These are phyloP conservation scores for Syzygium oleosum DNA, from an alignment of 345 rosid species.

Conservation along the genomic window DNA sequence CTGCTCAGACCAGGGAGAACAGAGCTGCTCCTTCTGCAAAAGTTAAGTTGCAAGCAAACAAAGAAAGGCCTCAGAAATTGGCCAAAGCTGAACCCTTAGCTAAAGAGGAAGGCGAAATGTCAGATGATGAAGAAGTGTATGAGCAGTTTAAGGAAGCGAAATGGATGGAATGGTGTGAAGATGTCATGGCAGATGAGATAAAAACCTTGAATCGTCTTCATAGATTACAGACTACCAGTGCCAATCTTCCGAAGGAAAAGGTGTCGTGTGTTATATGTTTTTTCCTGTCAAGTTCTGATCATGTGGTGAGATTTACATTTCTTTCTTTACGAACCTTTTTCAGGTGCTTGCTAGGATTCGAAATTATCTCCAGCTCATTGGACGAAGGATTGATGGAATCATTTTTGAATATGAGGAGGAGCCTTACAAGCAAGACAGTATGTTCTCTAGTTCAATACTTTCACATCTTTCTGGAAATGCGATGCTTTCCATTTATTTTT, in stretches of 20 bases:
- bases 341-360: conserved; percentile 96
- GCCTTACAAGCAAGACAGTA: conserved; percentile 79
- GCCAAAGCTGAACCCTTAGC: conserved; percentile 61
- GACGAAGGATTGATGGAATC: conserved; percentile 73
- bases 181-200: conserved; percentile 70
- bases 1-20: conserved; percentile 41
- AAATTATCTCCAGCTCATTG: conserved; percentile 85
- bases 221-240: conserved; percentile 86
- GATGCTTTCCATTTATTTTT: neutral
- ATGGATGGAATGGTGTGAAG: conserved; percentile 99
- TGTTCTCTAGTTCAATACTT: conserved; percentile 12
- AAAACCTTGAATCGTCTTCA: conserved; percentile 80
- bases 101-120: conserved; percentile 99
- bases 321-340: neutral
- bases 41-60: conserved; percentile 24
- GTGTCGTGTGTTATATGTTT: conserved; percentile 14
- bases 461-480: neutral
- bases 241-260: conserved; percentile 95
- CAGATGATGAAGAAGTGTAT: conserved; percentile 85
- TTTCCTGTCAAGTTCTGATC: neutral
- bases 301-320: neutral
- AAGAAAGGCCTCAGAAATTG: conserved; percentile 49
- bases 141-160: conserved; percentile 98
- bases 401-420: conserved; percentile 65
- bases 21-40: conserved; percentile 42